Evolutionary conservation across 495 filamentous ascomycete species (phyloP), one percentile per base, ranked within the genome.

Genomic region (Penicillium herquei): DNA sequence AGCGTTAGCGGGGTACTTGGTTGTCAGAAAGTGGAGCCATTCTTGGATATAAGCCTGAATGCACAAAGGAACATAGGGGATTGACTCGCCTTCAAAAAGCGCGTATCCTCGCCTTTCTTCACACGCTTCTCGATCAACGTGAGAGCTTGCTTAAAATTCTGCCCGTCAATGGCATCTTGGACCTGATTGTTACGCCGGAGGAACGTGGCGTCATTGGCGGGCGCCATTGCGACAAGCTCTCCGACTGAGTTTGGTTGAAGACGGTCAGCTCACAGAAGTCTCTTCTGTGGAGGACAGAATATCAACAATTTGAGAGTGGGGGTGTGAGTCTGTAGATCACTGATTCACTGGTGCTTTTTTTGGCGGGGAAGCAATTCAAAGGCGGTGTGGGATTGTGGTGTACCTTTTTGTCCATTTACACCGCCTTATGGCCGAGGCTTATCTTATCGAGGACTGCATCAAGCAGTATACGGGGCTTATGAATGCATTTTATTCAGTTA

Each of bases 111-210:
- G 39, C 83, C 80, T 55, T 83, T 86, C 63, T 84, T 86, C 41
- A 82, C 71, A 41, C 80, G 78, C 56, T 83, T 84, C 51, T 84
- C 81, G 52, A 81, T 80, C 14, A 84, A 70, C 63, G 83, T 79
- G 45, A 85, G 59, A 14, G 83, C 83, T 62, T 82, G 81, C 65
- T 84, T 84, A 64, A 78, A 70, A 61, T 82, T 78, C 54, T 76
- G 75, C 34, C 67, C 69, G 55, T 84, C 79, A 69, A 86, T 76
- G 30, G 81, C 77, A 70, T 84, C 83, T 61, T 80, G 73, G 47
- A 86, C 73, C 56, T 79, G 74, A 53, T 84, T 78, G 57, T 84
- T 80, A 63, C 81, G 81, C 56, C 81, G 79, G 39, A 81, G 71
- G 51, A 76, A 74, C 31, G 76, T 74, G 53, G 71, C 64, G 44